Base-by-base conservation (phyloP, 202 grass and related monocot genomes). In the Hordeum pubiflorum region DNA sequence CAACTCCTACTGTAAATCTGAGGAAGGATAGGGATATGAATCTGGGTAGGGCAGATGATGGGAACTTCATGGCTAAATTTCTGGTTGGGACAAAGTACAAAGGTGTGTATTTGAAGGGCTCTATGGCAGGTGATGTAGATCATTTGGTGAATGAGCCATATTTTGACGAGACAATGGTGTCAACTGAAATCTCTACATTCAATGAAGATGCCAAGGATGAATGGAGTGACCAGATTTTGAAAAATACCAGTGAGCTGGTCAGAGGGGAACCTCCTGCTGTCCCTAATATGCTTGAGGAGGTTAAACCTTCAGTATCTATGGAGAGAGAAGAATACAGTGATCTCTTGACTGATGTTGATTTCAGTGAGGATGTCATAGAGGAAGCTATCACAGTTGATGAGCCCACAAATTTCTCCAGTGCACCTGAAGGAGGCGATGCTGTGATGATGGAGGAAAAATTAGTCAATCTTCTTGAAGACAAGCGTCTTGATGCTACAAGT, bases 381-480 rank as follows among this genome's bases (percentile, higher is more conserved):
- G 44, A 74, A 81, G 69, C 63, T 74, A n/a, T 86, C 55, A 85
- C 72, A 59, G 59, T 73, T 20, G 57, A 78, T 75, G 31, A 78
- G 44, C 58, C 36, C 18, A 7, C 40, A 9, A 44, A 71, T 61
- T 61, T 81, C 56, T 71, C 15, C 26, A 63, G 13, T 84, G 60
- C 63, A 72, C n/a, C 56, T 60, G 82, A 82, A 79, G 66, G 40
- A 58, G 58, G 62, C 86, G 36, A 18, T 59, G 11, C 41, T 67
- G 17, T 13, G 33, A 64, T 10, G 29, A 46, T 4, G 18, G 74
- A 58, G 75, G 80, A 82, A 34, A 81, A 66, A 52, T 72, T 29
- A 24, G 32, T 63, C 9, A 61, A 63, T 79, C 17, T 66, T 62
- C 60, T 41, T 63, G 58, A 59, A 13, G 63, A 76, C 38, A 75